Evolutionary conservation across 441 rosid species (phyloP).

Genomic region (Pelargonium fulgidum): DNA sequence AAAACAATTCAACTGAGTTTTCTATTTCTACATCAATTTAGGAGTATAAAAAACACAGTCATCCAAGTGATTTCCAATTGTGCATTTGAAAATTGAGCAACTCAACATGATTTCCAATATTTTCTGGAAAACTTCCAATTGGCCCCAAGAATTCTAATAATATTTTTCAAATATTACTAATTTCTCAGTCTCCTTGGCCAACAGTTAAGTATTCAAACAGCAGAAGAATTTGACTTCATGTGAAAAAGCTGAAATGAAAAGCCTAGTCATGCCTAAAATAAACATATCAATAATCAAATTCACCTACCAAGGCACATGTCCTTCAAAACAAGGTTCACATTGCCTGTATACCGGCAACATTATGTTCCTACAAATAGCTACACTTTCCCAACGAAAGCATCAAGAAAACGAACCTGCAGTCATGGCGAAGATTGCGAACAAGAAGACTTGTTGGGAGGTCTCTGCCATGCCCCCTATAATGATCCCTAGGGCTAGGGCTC

Average conservation of each 20-base stretch:
- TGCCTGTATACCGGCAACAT: too few relatives aligned
- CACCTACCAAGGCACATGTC: neutral
- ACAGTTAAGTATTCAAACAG: neutral
- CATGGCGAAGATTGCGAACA: slow-evolving; percentile 77
- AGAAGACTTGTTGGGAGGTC: slow-evolving; percentile 82
- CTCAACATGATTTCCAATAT: neutral
- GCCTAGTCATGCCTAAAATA: too few relatives aligned
- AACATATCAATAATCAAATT: too few relatives aligned
- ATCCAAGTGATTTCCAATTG: too few relatives aligned
- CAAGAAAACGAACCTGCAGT: slow-evolving; percentile 51
- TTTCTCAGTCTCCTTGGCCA: neutral
- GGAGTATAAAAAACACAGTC: neutral
- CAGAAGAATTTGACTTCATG: neutral
- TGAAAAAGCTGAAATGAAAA: too few relatives aligned
- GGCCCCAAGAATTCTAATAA: too few relatives aligned
- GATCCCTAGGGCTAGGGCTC: slow-evolving; percentile 66
- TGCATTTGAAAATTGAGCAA: too few relatives aligned
- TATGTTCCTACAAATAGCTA: too few relatives aligned
- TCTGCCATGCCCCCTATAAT: slow-evolving; percentile 40
- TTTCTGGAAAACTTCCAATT: too few relatives aligned
- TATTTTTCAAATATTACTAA: neutral
- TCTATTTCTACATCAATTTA: too few relatives aligned
- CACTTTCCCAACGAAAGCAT: too few relatives aligned
- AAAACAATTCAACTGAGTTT: too few relatives aligned
- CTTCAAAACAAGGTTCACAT: neutral